phyloP scores from a whole-genome alignment of 306 rosid species.

The Inga laurina region DNA sequence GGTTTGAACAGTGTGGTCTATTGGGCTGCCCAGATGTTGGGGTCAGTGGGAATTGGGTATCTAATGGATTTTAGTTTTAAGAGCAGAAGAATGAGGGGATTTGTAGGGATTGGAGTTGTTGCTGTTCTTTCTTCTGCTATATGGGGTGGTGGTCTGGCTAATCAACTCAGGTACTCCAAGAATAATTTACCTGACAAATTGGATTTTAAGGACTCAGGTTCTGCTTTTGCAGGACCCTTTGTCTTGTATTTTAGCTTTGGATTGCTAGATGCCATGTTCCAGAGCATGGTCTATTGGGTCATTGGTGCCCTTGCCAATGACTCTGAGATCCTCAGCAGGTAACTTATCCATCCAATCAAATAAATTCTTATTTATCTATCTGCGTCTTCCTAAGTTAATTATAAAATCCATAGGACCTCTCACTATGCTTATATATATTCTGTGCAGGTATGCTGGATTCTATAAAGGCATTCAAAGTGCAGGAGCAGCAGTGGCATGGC shows the following conservation, averaged over 20 bases:
- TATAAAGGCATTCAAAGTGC: constrained; percentile 96
- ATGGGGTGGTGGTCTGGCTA: constrained; percentile 88
- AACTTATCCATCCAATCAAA: neutral
- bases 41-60: constrained; percentile 78
- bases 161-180: constrained; percentile 52
- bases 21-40: constrained; percentile 97
- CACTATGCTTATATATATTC: too few species aligned
- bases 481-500: constrained; percentile 98
- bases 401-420: too few species aligned
- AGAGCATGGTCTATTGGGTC: constrained; percentile 83
- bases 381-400: neutral
- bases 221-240: constrained; percentile 74
- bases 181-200: constrained; percentile 26
- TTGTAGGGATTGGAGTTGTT: constrained; percentile 63
- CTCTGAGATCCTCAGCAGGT: constrained; percentile 94
- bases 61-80: constrained; percentile 79
- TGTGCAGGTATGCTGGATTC: constrained; percentile 76
- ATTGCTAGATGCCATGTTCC: constrained; percentile 90
- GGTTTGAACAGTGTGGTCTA: constrained; percentile 86
- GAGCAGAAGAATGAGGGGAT: constrained; percentile 77
- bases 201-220: constrained; percentile 71
- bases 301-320: constrained; percentile 88
- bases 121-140: constrained; percentile 56
- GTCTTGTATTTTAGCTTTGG: constrained; percentile 80
- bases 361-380: neutral